Evolutionary conservation across 345 rosid species (phyloP).

Genomic region (Camelina hispida): DNA sequence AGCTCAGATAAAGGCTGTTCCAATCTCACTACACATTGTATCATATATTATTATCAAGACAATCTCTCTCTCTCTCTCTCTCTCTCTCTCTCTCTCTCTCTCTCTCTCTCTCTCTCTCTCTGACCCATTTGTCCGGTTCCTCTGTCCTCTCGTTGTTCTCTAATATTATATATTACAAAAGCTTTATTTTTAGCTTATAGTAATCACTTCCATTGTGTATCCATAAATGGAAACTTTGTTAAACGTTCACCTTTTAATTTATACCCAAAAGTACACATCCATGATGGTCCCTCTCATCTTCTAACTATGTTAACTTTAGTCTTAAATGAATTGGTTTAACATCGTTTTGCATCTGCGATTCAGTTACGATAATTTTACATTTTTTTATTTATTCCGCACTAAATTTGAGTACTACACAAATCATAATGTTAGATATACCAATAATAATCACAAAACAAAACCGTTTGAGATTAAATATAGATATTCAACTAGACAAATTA

Average conservation of each 20-base stretch:
- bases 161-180: slow-evolving; percentile 23
- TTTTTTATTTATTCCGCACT: slow-evolving; percentile 20
- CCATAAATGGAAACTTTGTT: slow-evolving; percentile 47
- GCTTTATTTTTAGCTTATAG: slow-evolving; percentile 33
- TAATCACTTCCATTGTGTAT: slow-evolving; percentile 45
- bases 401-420: slow-evolving; percentile 6
- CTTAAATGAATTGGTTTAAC: slow-evolving; percentile 33
- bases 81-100: slow-evolving; percentile 38
- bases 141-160: slow-evolving; percentile 44
- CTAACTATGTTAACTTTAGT: slow-evolving; percentile 24
- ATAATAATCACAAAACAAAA: background rate
- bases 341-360: slow-evolving; percentile 34
- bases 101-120: slow-evolving; percentile 43
- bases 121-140: slow-evolving; percentile 42
- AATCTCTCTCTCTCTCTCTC: slow-evolving; percentile 30
- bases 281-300: slow-evolving; percentile 36
- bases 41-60: slow-evolving; percentile 52
- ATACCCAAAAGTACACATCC: slow-evolving; percentile 31
- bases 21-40: slow-evolving; percentile 57
- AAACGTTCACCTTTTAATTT: slow-evolving; percentile 33
- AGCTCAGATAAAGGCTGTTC: slow-evolving; percentile 75
- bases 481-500: too few relatives aligned
- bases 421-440: background rate
- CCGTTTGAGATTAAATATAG: background rate
- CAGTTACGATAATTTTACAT: slow-evolving; percentile 25